Conservation (phyloP, 306 rosid species). For the Sphenostylis stenocarpa region DNA sequence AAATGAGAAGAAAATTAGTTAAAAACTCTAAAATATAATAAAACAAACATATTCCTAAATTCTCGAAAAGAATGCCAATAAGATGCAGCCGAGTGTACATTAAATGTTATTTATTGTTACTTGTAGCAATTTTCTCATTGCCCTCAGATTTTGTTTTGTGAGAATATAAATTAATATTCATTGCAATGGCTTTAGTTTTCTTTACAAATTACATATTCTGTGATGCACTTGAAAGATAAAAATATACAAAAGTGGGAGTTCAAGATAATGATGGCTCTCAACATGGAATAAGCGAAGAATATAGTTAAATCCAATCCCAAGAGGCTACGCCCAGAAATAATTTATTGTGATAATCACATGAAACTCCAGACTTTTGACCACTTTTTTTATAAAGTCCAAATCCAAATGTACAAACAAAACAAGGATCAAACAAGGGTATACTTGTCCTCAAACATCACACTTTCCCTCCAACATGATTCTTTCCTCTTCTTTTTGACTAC, state of each 20-base stretch:
- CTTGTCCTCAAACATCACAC: conserved; percentile 38
- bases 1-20: too few species aligned
- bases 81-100: too few species aligned
- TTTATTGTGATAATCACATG: conserved; percentile 21
- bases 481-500: conserved; percentile 52
- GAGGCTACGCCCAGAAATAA: conserved; percentile 10
- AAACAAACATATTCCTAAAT: too few species aligned
- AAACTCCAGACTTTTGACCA: conserved; percentile 30
- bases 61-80: too few species aligned
- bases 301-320: conserved; percentile 27
- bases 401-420: conserved; percentile 44
- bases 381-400: conserved; percentile 34
- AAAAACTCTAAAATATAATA: too few species aligned
- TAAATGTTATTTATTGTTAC: too few species aligned
- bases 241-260: conserved; percentile 20
- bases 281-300: not conserved
- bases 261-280: conserved; percentile 42
- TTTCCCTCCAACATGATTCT: conserved; percentile 46
- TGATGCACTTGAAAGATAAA: conserved; percentile 27
- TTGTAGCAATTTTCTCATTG: too few species aligned
- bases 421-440: conserved; percentile 24
- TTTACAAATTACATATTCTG: not conserved
- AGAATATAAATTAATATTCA: not conserved
- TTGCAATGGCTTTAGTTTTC: not conserved
- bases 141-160: not conserved